A percentile compares a stretch with the other conserved stretches of the same genome.
phyloP scores from a whole-genome alignment of 352 stramenopile genomes.

The Phytophthora quininea region DNA sequence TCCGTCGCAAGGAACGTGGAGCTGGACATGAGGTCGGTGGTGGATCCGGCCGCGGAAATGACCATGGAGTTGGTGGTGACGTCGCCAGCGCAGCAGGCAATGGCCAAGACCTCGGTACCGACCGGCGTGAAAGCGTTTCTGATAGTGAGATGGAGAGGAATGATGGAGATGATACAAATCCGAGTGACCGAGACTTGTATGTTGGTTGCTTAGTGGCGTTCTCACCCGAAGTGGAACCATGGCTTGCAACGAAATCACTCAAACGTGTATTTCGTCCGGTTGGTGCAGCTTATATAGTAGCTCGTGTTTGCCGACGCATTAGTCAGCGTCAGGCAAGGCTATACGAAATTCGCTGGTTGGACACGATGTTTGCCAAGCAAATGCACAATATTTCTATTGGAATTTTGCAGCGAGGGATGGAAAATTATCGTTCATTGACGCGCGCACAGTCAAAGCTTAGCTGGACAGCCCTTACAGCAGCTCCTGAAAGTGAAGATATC shows the following conservation, averaged over 20 bases:
- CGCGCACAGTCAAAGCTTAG: neutral
- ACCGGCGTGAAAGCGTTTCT: too few species aligned
- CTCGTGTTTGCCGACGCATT: conserved; percentile 3
- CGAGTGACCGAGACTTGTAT: too few species aligned
- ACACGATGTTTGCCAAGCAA: conserved; percentile 9
- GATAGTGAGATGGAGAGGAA: too few species aligned
- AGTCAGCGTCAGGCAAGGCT: neutral
- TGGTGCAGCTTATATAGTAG: conserved; percentile 1
- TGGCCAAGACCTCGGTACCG: too few species aligned
- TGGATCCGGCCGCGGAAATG: neutral
- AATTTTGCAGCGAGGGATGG: conserved; percentile 8
- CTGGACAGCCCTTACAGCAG: neutral
- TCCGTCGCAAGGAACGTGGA: neutral
- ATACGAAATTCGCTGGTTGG: conserved; percentile 14
- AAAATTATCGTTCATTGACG: conserved; percentile 13
- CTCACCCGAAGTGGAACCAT: too few species aligned
- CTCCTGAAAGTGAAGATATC: neutral
- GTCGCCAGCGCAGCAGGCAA: neutral
- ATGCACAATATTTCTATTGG: conserved; percentile 4
- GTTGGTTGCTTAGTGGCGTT: too few species aligned
- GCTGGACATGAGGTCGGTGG: neutral
- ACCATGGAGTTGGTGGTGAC: neutral
- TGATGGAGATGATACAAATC: too few species aligned
- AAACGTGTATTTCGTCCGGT: neutral
- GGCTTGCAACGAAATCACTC: neutral